Evolutionary conservation across 2,329 filamentous ascomycete genomes (phyloP), one percentile per base, ranked within the genome.

Genomic region (Emergomyces pasteurianus): DNA sequence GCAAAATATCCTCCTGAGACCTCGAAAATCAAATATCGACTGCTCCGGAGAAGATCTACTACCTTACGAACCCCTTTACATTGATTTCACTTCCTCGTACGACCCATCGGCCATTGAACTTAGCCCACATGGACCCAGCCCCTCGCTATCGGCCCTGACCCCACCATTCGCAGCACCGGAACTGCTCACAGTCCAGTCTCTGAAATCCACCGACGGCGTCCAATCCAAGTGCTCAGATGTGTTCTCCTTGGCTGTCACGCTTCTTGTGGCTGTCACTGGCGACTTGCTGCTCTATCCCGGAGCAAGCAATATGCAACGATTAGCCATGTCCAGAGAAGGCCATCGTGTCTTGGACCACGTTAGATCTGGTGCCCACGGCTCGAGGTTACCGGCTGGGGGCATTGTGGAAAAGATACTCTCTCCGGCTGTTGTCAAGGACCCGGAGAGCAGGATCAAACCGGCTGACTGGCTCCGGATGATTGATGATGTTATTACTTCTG

Each of bases 81-180:
- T 73, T 1, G 77, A 79, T 64, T 79, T 79, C 58, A 78, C 77
- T 0, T 78, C 77, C 0, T 70, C 76, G 0, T 68, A 75, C 28
- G 63, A 67, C 21, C 59, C 67, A 21, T 6, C 59, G 59, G 3
- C 59, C 62, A 10, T 57, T 49, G 36, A 40, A 61, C 34, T 47
- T 60, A 2, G 50, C 52, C 26, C 59, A 62, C 12, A 63, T 65
- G 50, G 62, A 62, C 58, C 65, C 60, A 52, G 55, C 50, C 9
- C 65, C 6, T 57, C 40, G 21, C 55, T 75, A 59, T 75, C 75
- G 0, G 76, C 77, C 2, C 65, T 78, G 18, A 78, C 77, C 4
- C 74, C 74, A 1, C 76, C 76, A 1, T 79, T 78, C 58, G 73
- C 76, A 1, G 77, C 77, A 3, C 77, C 77, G 0, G 77, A 79